Conservation (phyloP, 176 grass and related monocot species). For the Thalia dealbata region DNA sequence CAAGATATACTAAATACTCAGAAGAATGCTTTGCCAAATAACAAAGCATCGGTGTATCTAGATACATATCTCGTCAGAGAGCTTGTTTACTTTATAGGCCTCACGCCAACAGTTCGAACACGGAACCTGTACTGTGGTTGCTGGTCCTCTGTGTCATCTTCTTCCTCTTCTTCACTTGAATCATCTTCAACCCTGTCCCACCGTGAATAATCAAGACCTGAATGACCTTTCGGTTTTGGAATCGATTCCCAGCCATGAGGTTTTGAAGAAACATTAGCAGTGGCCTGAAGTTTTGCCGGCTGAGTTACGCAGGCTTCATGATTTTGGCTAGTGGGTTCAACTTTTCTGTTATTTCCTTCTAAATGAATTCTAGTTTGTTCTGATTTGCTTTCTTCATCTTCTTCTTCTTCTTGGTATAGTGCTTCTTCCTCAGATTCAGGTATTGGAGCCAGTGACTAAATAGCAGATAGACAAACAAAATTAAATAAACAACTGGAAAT, state of each 20-base stretch:
- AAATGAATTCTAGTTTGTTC: constrained; percentile 9
- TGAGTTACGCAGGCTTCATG: constrained; percentile 6
- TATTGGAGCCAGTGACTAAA: constrained; percentile 70
- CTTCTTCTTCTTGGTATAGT: constrained; percentile 44
- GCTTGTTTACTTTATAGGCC: constrained; percentile 47
- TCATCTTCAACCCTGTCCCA: constrained; percentile 87
- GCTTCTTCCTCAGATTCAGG: constrained; percentile 82
- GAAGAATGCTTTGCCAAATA: neutral
- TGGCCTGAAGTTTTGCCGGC: constrained; percentile 25
- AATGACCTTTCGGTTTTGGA: constrained; percentile 83
- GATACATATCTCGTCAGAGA: neutral
- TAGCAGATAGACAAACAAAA: constrained; percentile 9
- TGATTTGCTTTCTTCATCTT: constrained; percentile 21
- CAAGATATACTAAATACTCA: neutral
- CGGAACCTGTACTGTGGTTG: constrained; percentile 67
- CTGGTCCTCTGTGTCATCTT: constrained; percentile 55
- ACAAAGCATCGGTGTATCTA: neutral
- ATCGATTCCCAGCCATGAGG: constrained; percentile 49
- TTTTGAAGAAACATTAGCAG: constrained; percentile 18
- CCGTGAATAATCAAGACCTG: constrained; percentile 81
- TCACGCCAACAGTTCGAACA: constrained; percentile 64
- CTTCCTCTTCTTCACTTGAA: constrained; percentile 65
- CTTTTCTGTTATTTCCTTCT: constrained; percentile 17
- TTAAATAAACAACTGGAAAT: neutral
- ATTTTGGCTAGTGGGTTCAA: constrained; percentile 10